Evolutionary conservation across 2,329 filamentous ascomycete species (phyloP).

Genomic region (Exophiala xenobiotica): DNA sequence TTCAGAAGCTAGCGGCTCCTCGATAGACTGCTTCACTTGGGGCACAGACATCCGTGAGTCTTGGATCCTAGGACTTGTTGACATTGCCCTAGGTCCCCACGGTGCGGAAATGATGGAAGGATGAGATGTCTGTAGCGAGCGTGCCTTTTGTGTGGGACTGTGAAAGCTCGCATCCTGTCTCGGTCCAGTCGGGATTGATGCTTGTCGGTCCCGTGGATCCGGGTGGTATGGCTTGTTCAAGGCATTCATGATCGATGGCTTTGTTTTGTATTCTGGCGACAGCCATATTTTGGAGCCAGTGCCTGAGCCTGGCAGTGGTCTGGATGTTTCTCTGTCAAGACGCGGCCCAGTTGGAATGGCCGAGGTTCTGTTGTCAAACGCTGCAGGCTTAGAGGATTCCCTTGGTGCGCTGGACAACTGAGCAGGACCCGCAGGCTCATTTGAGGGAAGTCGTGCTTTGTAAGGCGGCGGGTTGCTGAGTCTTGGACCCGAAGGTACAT

Average conservation of each 20-base stretch:
- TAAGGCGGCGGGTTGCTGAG: constrained; percentile 16
- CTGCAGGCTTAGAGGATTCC: constrained; percentile 16
- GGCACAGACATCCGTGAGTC: constrained; percentile 18
- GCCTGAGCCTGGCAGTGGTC: constrained; percentile 13
- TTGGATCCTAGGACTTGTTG: constrained; percentile 20
- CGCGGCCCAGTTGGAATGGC: constrained; percentile 28
- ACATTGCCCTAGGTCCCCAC: constrained; percentile 17
- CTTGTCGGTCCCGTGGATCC: constrained; percentile 16
- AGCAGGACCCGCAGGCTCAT: constrained; percentile 17
- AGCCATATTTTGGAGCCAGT: constrained; percentile 23
- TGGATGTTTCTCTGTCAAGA: constrained; percentile 22
- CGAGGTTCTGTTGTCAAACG: constrained; percentile 11
- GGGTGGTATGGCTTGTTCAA: constrained; percentile 24
- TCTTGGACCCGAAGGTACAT: constrained; percentile 29
- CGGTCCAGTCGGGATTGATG: constrained; percentile 20
- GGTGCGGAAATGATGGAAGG: constrained; percentile 13
- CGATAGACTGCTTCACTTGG: constrained; percentile 7
- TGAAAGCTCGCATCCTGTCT: constrained; percentile 19
- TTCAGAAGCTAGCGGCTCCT: constrained; percentile 8
- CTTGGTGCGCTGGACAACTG: constrained; percentile 14
- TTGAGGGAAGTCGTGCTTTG: constrained; percentile 25
- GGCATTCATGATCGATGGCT: constrained; percentile 28
- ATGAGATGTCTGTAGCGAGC: constrained; percentile 3
- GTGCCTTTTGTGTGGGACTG: constrained; percentile 14
- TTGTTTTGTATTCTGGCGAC: constrained; percentile 25